Percentiles rank a stretch among this genome's conserved stretches.
phyloP scores from a whole-genome alignment of 179 eudicot genomes.

The Beta lomatogona region DNA sequence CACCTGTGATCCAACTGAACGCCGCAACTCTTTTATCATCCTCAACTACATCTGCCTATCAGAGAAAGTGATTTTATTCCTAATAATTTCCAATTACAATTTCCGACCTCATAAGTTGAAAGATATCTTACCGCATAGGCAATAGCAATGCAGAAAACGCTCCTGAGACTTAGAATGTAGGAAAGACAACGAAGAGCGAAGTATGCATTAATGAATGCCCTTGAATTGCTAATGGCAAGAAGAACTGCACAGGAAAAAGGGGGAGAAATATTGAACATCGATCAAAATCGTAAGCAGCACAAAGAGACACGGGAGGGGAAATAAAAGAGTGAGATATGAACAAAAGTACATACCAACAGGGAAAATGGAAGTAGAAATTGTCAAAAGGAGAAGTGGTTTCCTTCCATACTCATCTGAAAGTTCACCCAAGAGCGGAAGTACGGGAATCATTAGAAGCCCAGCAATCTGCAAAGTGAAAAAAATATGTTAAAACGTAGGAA shows the following conservation, averaged over 20 bases:
- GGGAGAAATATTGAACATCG: neutral
- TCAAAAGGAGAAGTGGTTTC: slow-evolving; percentile 42
- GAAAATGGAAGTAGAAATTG: slow-evolving; percentile 62
- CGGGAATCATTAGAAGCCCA: slow-evolving; percentile 36
- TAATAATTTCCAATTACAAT: neutral
- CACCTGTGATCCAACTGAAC: slow-evolving; percentile 89
- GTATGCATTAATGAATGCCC: slow-evolving; percentile 68
- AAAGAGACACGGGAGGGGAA: neutral
- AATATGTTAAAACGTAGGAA: neutral
- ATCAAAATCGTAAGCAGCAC: neutral
- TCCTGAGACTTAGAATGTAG: slow-evolving; percentile 67
- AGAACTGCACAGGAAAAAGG: slow-evolving; percentile 49
- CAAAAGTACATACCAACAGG: slow-evolving; percentile 54
- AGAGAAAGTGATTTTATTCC: slow-evolving; percentile 17
- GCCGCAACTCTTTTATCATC: slow-evolving; percentile 67
- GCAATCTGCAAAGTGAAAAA: slow-evolving; percentile 25
- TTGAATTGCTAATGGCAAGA: slow-evolving; percentile 61
- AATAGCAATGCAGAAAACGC: slow-evolving; percentile 76
- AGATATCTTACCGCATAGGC: slow-evolving; percentile 75
- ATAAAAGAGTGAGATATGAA: neutral
- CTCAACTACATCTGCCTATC: slow-evolving; percentile 79
- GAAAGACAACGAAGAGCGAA: slow-evolving; percentile 71
- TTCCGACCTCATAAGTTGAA: neutral
- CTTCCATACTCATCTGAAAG: slow-evolving; percentile 45
- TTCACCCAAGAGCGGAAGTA: slow-evolving; percentile 34